Base-by-base conservation (phyloP, 2,329 filamentous ascomycete genomes). In the Penicillium sp. region DNA sequence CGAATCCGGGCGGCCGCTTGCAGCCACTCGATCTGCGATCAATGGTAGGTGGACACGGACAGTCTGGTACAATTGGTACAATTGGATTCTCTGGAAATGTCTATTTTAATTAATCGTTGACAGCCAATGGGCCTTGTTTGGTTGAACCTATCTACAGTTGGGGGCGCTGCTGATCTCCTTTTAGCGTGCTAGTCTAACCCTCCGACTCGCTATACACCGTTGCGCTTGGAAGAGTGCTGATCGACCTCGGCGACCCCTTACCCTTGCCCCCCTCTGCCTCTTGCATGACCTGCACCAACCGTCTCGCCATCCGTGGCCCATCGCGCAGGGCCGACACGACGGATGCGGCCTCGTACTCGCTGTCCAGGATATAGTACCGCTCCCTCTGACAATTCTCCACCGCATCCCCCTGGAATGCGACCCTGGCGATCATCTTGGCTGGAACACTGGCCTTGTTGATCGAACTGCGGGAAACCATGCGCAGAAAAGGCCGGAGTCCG, bases 331-430 rank as follows among this genome's bases (percentile, higher is more conserved):
- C 51, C 12, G 57, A 51, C 49, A 71, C 55, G 55, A 72, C 69
- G 55, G 68, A 72, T 61, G 59, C 64, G 55, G 69, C 69, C 51
- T 72, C 68, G 44, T 70, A 71, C 37, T 69, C 66, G 47, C 60
- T 60, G 24, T 68, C 64, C 42, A 70, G 51, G 34, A 70, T 68
- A 63, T 65, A 69, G 60, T 72, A 70, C 44, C 63, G 60, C 48
- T 71, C 68, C 43, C 56, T 63, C 24, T 60, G 61, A 55, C 59
- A 62, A 39, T 55, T 62, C 60, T 63, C 64, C 60, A 68, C 66
- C 40, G 55, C 54, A 20, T 64, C 59, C 23, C 51, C 54, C 37
- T 66, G 67, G 56, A 72, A 72, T 61, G 70, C 65, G 20, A 72
- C 59, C 61, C 61, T 67, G 39, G 65, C 62, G 36, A 72, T 68